phyloP scores from a whole-genome alignment of 768 basidiomycete species.

The Udeniomyces megalosporus region DNA sequence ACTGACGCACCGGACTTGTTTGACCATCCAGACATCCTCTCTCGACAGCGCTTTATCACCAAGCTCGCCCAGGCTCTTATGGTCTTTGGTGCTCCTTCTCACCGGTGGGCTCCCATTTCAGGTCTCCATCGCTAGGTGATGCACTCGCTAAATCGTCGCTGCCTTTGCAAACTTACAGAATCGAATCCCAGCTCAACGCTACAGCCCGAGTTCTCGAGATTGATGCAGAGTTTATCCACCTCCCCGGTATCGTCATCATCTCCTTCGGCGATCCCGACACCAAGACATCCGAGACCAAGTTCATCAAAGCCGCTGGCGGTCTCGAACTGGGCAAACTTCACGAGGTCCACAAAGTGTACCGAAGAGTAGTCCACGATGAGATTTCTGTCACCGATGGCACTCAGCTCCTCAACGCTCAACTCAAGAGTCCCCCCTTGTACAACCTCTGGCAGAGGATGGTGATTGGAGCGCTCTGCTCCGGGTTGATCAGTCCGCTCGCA shows the following conservation, averaged over 20 bases:
- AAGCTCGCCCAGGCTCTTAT: constrained; percentile 1
- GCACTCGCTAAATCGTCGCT: neutral
- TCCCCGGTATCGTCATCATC: neutral
- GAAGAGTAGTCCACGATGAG: constrained; percentile 1
- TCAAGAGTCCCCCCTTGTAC: constrained; percentile 51
- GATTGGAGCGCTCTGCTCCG: constrained; percentile 54
- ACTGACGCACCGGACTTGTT: no score
- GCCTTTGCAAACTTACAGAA: neutral
- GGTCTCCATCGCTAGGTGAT: neutral
- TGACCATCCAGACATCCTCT: constrained; percentile 1
- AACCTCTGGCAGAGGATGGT: constrained; percentile 44
- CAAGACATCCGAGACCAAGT: constrained; percentile 1
- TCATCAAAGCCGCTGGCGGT: neutral
- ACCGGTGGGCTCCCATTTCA: neutral
- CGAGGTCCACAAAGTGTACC: neutral
- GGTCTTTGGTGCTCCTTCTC: constrained; percentile 7
- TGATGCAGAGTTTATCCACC: constrained; percentile 1
- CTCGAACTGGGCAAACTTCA: constrained; percentile 1
- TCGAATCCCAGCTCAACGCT: neutral
- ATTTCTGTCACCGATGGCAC: constrained; percentile 1
- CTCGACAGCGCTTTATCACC: neutral
- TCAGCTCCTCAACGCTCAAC: constrained; percentile 33
- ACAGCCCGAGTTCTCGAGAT: constrained; percentile 1
- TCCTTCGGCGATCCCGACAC: neutral
- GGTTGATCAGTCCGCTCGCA: constrained; percentile 65